Percentiles rank a stretch among this genome's conserved stretches.
phyloP scores from a whole-genome alignment of 345 rosid species.

The Durio zibethinus region DNA sequence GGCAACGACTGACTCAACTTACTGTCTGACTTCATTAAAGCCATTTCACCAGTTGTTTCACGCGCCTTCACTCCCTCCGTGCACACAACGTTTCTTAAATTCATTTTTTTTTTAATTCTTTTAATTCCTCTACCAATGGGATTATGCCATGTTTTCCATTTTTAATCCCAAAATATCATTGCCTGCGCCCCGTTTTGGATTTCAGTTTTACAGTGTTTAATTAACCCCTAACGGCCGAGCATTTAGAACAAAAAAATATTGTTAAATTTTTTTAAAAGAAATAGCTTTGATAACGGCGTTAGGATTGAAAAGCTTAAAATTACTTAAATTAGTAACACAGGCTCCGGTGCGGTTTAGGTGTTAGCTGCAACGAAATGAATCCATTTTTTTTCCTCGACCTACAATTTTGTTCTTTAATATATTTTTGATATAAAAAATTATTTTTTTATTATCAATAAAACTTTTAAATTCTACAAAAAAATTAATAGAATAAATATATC shows the following conservation, averaged over 20 bases:
- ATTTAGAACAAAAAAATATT: not conserved
- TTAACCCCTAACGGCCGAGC: not conserved
- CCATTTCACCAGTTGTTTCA: not conserved
- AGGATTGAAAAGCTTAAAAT: too few species aligned
- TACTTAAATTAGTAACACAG: too few species aligned
- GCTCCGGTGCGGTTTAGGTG: not conserved
- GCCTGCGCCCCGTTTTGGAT: not conserved
- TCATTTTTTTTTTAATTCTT: not conserved
- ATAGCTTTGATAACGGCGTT: too few species aligned
- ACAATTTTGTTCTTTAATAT: too few species aligned
- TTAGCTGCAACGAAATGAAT: too few species aligned
- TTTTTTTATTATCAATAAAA: too few species aligned
- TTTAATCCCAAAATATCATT: not conserved
- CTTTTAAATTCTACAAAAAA: too few species aligned
- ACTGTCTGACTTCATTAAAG: slow-evolving; percentile 26
- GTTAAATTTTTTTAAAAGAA: too few species aligned
- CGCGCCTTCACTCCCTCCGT: slow-evolving; percentile 10
- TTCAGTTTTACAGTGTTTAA: not conserved
- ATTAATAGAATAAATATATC: too few species aligned
- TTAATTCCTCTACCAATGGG: not conserved
- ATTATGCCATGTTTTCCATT: not conserved
- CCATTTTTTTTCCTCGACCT: too few species aligned
- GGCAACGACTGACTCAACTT: slow-evolving; percentile 25
- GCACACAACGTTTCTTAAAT: slow-evolving; percentile 21
- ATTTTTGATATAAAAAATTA: too few species aligned